phyloP scores from a whole-genome alignment of 495 filamentous ascomycete species.

The Haplographium delicatum region DNA sequence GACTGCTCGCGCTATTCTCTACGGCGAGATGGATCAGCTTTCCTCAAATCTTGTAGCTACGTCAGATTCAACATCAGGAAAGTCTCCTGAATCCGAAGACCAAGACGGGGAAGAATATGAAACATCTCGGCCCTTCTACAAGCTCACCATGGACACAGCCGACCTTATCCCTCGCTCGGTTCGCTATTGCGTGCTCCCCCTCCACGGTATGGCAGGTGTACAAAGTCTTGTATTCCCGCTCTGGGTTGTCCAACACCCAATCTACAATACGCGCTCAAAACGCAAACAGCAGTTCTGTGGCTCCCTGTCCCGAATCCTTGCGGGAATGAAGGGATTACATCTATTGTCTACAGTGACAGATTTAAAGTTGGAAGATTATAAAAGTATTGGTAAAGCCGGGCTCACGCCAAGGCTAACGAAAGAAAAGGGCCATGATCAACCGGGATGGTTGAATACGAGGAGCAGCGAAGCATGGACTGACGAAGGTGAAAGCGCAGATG shows the following conservation, averaged over 20 bases:
- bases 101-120: not conserved
- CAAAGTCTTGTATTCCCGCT: slow-evolving; percentile 2
- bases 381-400: too few species aligned
- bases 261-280: not conserved
- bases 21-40: slow-evolving; percentile 2
- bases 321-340: not conserved
- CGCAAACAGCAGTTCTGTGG: not conserved
- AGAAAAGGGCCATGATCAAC: too few species aligned
- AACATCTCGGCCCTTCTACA: not conserved
- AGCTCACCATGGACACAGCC: not conserved
- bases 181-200: not conserved
- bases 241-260: slow-evolving; percentile 3
- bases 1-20: not conserved
- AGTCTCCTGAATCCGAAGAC: too few species aligned
- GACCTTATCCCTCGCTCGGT: not conserved
- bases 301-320: not conserved
- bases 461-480: too few species aligned
- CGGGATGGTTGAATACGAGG: too few species aligned
- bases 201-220: slow-evolving; percentile 7
- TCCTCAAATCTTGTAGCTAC: too few species aligned
- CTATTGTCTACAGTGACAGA: slow-evolving; percentile 2
- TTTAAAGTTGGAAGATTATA: too few species aligned
- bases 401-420: too few species aligned
- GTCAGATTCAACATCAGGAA: not conserved
- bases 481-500: too few species aligned